Conservation (phyloP, 305 asterid species). For the Rubia tinctorum region DNA sequence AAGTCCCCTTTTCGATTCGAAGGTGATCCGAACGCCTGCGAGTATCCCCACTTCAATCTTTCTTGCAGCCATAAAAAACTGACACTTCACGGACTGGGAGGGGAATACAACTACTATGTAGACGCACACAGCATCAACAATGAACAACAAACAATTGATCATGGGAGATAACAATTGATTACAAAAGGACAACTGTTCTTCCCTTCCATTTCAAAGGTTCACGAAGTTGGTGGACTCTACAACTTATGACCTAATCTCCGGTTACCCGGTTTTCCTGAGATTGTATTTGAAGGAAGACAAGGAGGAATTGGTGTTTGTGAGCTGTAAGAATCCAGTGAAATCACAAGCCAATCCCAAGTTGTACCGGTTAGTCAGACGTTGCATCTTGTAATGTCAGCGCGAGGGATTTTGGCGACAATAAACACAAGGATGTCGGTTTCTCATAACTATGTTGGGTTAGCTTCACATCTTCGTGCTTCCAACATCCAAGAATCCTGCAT, state of each 20-base stretch:
- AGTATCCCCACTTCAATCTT: conserved; percentile 7
- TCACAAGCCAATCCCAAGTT: not conserved
- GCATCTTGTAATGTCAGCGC: conserved; percentile 5
- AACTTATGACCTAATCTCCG: too few species aligned
- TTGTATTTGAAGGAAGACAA: not conserved
- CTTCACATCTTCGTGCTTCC: not conserved
- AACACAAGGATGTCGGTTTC: not conserved
- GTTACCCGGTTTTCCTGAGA: too few species aligned
- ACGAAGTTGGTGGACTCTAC: fast-evolving
- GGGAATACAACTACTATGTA: not conserved
- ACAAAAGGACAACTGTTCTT: conserved; percentile 6
- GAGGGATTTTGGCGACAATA: not conserved
- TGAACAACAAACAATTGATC: not conserved
- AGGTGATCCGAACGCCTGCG: conserved; percentile 16
- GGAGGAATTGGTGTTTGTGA: not conserved
- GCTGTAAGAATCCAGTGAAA: conserved; percentile 3
- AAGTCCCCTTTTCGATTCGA: conserved; percentile 27
- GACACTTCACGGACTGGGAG: not conserved
- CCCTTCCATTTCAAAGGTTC: not conserved
- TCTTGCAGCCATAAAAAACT: conserved; percentile 27
- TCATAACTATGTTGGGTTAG: conserved; percentile 5
- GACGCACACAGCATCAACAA: not conserved
- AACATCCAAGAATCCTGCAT: conserved; percentile 12
- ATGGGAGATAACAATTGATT: not conserved
- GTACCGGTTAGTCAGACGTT: not conserved